Percentiles rank a stretch among this genome's conserved stretches.
Evolutionary conservation across 176 grass and related monocot genomes (phyloP).

Genomic region (Hordeum vulgare): MorexV3_pseudomolecules_assembly NC_058520.1:144289378-144289877

Average conservation of each 20-base stretch:
- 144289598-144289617: not conserved
- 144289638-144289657: too few species aligned
- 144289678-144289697: too few species aligned
- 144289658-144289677: too few species aligned
- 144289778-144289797: not conserved
- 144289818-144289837: not conserved
- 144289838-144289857: not conserved
- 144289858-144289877: not conserved
- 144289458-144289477: not conserved
- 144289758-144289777: not conserved
- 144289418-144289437: not conserved
- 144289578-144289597: not conserved
- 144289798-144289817: not conserved
- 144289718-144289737: not conserved
- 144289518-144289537: not conserved
- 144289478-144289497: not conserved
- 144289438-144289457: not conserved
- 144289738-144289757: not conserved
- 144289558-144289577: not conserved
- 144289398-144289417: conserved; percentile 1
- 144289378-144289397: conserved; percentile 1
- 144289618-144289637: not conserved
- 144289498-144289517: not conserved
- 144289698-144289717: too few species aligned
- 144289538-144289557: not conserved